These are phyloP conservation scores for Cryptomeria japonica DNA, from an alignment of 75 land plant species.

Conservation along the genomic window DNA sequence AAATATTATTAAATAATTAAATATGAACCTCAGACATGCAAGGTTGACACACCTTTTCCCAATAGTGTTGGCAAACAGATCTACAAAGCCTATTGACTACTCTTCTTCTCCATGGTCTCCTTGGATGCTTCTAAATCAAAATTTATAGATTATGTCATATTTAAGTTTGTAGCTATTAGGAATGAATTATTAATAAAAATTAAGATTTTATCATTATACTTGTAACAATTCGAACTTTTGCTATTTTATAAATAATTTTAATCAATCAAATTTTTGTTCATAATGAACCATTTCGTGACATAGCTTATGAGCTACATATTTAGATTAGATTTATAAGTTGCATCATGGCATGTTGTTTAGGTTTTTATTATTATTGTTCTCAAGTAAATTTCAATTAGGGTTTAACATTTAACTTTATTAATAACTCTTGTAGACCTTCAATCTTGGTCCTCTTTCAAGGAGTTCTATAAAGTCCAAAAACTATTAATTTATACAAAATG, in stretches of 20 bases:
- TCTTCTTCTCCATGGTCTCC: background rate
- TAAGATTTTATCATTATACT: background rate
- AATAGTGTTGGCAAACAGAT: too few relatives aligned
- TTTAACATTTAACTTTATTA: background rate
- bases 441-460: conserved; percentile 8
- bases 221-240: background rate
- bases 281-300: background rate
- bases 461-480: background rate
- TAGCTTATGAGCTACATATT: background rate
- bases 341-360: too few relatives aligned
- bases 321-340: background rate
- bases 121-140: background rate
- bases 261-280: background rate
- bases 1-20: too few relatives aligned
- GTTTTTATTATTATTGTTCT: background rate
- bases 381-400: background rate
- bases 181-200: background rate
- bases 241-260: background rate
- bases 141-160: background rate
- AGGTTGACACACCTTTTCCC: too few relatives aligned
- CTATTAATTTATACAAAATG: conserved; percentile 10
- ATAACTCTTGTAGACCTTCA: conserved; percentile 16
- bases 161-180: background rate
- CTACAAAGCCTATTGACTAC: conserved; percentile 8
- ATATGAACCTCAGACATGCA: too few relatives aligned